phyloP scores from a whole-genome alignment of 352 stramenopile genomes.

The Phytopythium aichiense region DNA sequence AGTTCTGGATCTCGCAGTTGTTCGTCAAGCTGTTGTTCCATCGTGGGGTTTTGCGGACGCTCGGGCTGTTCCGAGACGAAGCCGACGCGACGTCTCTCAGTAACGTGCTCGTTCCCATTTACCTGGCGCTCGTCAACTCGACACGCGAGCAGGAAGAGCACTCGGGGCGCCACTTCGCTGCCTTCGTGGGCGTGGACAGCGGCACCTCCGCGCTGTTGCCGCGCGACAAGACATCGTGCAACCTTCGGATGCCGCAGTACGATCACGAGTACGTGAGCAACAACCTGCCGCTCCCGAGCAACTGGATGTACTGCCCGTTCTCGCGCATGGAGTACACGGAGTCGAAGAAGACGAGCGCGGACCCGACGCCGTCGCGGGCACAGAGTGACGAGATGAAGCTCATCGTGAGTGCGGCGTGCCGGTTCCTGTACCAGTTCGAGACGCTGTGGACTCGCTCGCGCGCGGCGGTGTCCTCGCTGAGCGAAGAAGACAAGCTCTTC shows the following conservation, averaged over 20 bases:
- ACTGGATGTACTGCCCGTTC: conserved; percentile 70
- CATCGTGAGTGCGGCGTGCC: conserved; percentile 61
- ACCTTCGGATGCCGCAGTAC: conserved; percentile 55
- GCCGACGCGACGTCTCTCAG: conserved; percentile 40
- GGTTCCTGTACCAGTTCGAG: conserved; percentile 62
- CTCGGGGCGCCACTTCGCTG: conserved; percentile 30
- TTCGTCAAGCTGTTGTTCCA: conserved; percentile 51
- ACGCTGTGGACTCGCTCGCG: conserved; percentile 2
- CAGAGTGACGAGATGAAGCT: conserved; percentile 71
- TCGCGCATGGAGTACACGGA: conserved; percentile 55
- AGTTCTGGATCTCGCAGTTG: conserved; percentile 43
- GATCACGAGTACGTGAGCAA: conserved; percentile 44
- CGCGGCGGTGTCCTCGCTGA: conserved; percentile 9
- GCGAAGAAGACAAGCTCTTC: conserved; percentile 68
- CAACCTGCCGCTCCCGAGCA: conserved; percentile 58
- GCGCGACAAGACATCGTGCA: conserved; percentile 38
- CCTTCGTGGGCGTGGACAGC: background rate
- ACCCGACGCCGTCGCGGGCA: conserved; percentile 30
- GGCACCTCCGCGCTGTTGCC: background rate
- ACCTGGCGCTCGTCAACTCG: conserved; percentile 60
- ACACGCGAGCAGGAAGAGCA: conserved; percentile 53
- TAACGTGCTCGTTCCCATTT: conserved; percentile 55
- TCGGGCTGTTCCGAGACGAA: conserved; percentile 41
- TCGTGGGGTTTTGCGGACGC: conserved; percentile 25
- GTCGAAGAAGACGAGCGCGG: conserved; percentile 11